phyloP scores from a whole-genome alignment of 768 basidiomycete genomes.

The Termitomyces sp. region DNA sequence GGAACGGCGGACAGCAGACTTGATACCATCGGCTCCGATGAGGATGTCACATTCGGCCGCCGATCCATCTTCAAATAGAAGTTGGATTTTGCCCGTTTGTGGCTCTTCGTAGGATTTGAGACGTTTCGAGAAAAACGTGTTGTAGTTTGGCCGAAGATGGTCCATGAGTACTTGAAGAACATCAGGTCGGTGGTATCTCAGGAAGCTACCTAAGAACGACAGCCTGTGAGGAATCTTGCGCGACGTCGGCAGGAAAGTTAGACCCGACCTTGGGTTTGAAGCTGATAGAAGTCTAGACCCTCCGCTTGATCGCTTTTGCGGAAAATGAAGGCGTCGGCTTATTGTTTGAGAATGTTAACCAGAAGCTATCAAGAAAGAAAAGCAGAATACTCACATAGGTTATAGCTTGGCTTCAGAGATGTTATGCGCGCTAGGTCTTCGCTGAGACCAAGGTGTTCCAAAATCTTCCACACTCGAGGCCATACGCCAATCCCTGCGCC shows the following conservation, averaged over 20 bases:
- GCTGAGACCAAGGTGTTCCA: slow-evolving; percentile 27
- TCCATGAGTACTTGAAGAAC: slow-evolving; percentile 11
- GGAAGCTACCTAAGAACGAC: neutral
- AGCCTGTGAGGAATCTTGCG: neutral
- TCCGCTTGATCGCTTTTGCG: slow-evolving; percentile 25
- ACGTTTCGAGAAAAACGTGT: slow-evolving; percentile 39
- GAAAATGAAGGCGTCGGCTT: slow-evolving; percentile 24
- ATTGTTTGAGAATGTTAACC: slow-evolving; percentile 3
- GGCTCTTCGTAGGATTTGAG: slow-evolving; percentile 39
- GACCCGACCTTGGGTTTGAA: neutral
- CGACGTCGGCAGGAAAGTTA: neutral
- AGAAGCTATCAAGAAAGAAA: slow-evolving; percentile 1
- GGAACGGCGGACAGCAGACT: neutral
- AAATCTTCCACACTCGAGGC: slow-evolving; percentile 35
- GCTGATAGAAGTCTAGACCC: slow-evolving; percentile 12
- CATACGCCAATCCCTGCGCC: slow-evolving; percentile 42
- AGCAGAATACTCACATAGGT: slow-evolving; percentile 15
- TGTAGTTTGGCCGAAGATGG: slow-evolving; percentile 35
- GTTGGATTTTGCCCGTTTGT: slow-evolving; percentile 20
- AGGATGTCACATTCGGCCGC: neutral
- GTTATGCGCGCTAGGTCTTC: slow-evolving; percentile 29
- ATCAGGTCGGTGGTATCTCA: neutral
- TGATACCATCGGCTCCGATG: neutral
- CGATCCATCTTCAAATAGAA: slow-evolving; percentile 42
- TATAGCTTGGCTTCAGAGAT: slow-evolving; percentile 24